Evolutionary conservation across 495 filamentous ascomycete genomes (phyloP), one percentile per base, ranked within the genome.

Genomic region (Aspergillus avenaceus): DNA sequence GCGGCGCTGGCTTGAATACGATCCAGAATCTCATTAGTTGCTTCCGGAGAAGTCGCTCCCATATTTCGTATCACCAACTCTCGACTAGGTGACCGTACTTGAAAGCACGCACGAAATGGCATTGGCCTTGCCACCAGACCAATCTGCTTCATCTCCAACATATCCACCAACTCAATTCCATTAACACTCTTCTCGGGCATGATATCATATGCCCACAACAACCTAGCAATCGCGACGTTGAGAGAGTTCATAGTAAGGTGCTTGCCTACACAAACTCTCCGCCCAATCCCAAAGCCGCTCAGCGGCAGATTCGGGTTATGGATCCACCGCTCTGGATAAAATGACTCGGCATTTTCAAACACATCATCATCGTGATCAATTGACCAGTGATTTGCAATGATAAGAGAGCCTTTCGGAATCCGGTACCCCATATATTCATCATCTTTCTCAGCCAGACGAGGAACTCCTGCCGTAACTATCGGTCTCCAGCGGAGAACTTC

Each of bases 231-330:
- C n/a, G n/a, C n/a, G n/a, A n/a, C n/a, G n/a, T n/a, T n/a, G n/a
- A 82, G 59, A 2, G 64, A 73, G 26, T 76, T 71, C 53, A 77
- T 67, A 0, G 78, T 79, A 21, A 83, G 64, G 50, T 80, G 69
- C 19, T 74, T 71, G 1, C 80, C 79, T 5, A 72, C 52, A 28
- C 58, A 64, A n/a, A 61, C 38, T 8, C 58, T 41, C 1, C 61
- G 46, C 0, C 61, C 58, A 31, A 48, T 61, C 0, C 58, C 58
- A 24, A 64, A 61, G 22, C 41, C 52, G 18, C 46, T 55, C 9
- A 56, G 8, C 27, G 13, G 16, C 31, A 21, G 28, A 2, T 47
- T 51, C 1, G 28, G 37, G 16, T 19, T n/a, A 4, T 57, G 28
- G 24, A 78, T 49, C 66, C 70, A 80, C 2, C 78, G 62, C 44